Evolutionary conservation across 2,329 filamentous ascomycete genomes (phyloP).

Genomic region (Celoporthe dispersa): DNA sequence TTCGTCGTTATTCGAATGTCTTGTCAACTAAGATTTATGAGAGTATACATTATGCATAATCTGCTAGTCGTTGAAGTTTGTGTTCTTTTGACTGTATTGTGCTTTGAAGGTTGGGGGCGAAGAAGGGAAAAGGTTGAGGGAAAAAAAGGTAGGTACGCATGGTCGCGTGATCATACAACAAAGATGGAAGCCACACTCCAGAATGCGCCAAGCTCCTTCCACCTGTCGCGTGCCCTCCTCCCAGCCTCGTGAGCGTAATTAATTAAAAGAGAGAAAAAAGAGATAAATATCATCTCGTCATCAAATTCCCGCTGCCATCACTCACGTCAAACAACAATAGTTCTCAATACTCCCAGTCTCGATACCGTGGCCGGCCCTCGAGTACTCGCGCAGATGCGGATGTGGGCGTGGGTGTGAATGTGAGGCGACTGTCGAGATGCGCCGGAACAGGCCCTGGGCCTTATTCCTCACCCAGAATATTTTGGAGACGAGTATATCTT

Average conservation of each 20-base stretch:
- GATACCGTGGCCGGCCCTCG: constrained; percentile 23
- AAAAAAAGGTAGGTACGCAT: not conserved
- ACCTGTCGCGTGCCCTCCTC: not conserved
- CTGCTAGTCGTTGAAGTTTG: too few relatives aligned
- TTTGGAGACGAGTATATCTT: constrained; percentile 22
- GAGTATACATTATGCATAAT: not conserved
- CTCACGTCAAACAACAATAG: not conserved
- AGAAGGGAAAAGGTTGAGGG: too few relatives aligned
- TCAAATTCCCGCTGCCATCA: not conserved
- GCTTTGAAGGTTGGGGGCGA: too few relatives aligned
- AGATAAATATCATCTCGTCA: not conserved
- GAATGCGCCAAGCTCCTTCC: not conserved
- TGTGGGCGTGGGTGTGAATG: not conserved
- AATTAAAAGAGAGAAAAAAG: not conserved
- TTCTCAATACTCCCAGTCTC: constrained; percentile 19
- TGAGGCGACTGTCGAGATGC: constrained; percentile 4
- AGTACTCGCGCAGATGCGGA: not conserved
- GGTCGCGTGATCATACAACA: not conserved
- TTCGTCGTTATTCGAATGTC: not conserved
- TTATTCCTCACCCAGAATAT: constrained; percentile 23
- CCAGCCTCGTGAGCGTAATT: not conserved
- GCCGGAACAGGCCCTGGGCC: constrained; percentile 24
- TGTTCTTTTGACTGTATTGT: too few relatives aligned
- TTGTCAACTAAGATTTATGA: not conserved
- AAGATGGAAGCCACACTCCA: not conserved